phyloP scores from a whole-genome alignment of 1,284 basidiomycete genomes.

The Thelephora terrestris region DNA sequence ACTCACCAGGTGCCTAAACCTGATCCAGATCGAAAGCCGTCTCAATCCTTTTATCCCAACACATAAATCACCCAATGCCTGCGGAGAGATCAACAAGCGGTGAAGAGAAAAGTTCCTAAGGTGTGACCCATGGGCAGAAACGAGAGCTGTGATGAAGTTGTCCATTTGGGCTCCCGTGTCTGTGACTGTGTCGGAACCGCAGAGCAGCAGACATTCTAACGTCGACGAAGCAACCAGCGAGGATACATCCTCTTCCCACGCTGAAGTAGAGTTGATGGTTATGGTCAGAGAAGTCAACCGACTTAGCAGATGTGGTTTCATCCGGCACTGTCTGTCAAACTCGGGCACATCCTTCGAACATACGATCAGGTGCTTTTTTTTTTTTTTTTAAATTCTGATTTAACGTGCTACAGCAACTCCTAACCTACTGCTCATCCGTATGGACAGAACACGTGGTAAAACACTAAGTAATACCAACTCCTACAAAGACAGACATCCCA shows the following conservation, averaged over 20 bases:
- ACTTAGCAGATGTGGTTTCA: slow-evolving; percentile 25
- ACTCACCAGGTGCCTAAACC: slow-evolving; percentile 32
- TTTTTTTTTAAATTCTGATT: too few species aligned
- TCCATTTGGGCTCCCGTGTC: slow-evolving; percentile 29
- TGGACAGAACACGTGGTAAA: too few species aligned
- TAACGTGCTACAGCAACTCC: too few species aligned
- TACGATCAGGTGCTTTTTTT: too few species aligned
- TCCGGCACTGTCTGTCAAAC: slow-evolving; percentile 34
- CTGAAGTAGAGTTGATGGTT: slow-evolving; percentile 30
- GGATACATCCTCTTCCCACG: slow-evolving; percentile 36
- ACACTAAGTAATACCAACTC: too few species aligned
- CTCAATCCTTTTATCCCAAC: slow-evolving; percentile 39
- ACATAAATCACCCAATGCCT: slow-evolving; percentile 45
- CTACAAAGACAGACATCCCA: too few species aligned
- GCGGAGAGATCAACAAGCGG: slow-evolving; percentile 43
- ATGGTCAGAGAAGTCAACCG: slow-evolving; percentile 48
- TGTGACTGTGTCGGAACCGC: slow-evolving; percentile 36
- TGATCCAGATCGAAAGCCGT: slow-evolving; percentile 49
- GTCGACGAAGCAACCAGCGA: slow-evolving; percentile 36
- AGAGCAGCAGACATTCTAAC: slow-evolving; percentile 47
- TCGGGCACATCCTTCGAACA: slow-evolving; percentile 36
- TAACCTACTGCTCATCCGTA: too few species aligned
- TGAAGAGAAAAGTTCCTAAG: slow-evolving; percentile 55
- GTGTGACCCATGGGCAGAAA: slow-evolving; percentile 36
- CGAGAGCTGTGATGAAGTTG: slow-evolving; percentile 36